Percentiles rank a stretch among this genome's conserved stretches.
Evolutionary conservation across 176 grass and related monocot genomes (phyloP).

Genomic region (Pharus latifolius): DNA sequence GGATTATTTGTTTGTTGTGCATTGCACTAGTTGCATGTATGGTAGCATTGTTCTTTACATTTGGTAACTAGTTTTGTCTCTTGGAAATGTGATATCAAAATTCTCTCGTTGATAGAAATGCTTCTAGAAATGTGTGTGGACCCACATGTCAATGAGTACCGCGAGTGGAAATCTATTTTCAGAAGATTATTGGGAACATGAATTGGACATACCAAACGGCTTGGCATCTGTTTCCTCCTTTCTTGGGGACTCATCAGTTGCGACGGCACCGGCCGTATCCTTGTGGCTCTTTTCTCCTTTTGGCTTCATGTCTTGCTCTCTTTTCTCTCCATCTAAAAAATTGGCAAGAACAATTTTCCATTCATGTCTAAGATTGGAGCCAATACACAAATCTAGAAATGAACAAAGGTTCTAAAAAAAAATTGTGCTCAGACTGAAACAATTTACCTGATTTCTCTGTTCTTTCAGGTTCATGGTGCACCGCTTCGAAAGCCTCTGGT

Average conservation of each 20-base stretch:
- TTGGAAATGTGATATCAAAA: no score
- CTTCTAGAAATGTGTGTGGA: not conserved
- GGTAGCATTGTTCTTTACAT: not conserved
- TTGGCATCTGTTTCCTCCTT: slow-evolving; percentile 10
- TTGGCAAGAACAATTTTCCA: slow-evolving; percentile 6
- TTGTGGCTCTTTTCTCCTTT: not conserved
- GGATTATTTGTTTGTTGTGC: no score
- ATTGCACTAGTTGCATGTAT: no score
- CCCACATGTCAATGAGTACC: not conserved
- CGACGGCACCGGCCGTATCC: not conserved
- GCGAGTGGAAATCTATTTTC: not conserved
- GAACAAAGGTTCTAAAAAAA: no score
- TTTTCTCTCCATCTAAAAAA: slow-evolving; percentile 10
- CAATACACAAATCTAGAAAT: not conserved
- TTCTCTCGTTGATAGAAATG: no score
- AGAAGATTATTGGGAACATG: no score
- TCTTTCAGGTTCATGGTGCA: not conserved
- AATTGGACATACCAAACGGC: slow-evolving; percentile 34
- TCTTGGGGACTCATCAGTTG: not conserved
- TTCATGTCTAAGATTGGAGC: not conserved
- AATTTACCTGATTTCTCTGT: not conserved
- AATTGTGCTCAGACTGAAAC: not conserved
- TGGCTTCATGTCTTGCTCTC: slow-evolving; percentile 8
- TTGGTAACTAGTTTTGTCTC: not conserved
- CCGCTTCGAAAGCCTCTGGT: not conserved